Evolutionary conservation across 2,329 filamentous ascomycete species (phyloP).

Genomic region (Talaromyces sp.): DNA sequence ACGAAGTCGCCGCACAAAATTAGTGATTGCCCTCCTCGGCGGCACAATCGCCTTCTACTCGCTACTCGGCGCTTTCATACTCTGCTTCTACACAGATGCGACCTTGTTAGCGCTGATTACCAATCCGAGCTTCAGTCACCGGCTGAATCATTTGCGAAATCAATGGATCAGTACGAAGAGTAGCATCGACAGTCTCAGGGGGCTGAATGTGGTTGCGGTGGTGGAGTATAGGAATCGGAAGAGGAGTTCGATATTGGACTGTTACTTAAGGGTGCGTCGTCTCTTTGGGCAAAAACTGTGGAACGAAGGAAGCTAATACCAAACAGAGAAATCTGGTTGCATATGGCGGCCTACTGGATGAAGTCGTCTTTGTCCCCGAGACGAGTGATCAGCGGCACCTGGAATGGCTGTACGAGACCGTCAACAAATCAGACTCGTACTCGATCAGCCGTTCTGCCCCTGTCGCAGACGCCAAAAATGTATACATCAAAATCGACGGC

Average conservation of each 20-base stretch:
- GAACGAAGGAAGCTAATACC: neutral
- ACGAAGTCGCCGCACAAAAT: neutral
- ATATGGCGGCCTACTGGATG: slow-evolving; percentile 42
- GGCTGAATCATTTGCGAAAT: slow-evolving; percentile 23
- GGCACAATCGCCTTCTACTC: slow-evolving; percentile 6
- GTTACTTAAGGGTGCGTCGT: slow-evolving; percentile 40
- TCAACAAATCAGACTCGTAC: slow-evolving; percentile 32
- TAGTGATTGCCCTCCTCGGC: slow-evolving; percentile 4
- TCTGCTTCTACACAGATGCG: slow-evolving; percentile 8
- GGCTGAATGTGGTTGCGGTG: slow-evolving; percentile 37
- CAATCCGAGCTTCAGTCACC: slow-evolving; percentile 21
- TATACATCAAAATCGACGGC: slow-evolving; percentile 44
- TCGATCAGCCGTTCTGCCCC: slow-evolving; percentile 21
- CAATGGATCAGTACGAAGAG: slow-evolving; percentile 32
- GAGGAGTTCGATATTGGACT: slow-evolving; percentile 39
- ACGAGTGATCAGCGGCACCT: slow-evolving; percentile 36
- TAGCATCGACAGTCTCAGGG: slow-evolving; percentile 31
- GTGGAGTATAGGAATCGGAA: slow-evolving; percentile 37
- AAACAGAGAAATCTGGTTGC: slow-evolving; percentile 36
- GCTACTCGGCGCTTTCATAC: neutral
- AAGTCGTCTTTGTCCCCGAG: slow-evolving; percentile 43
- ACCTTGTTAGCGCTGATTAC: slow-evolving; percentile 9
- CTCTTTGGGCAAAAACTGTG: neutral
- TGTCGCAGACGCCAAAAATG: neutral
- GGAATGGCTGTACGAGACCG: slow-evolving; percentile 34